phyloP scores from a whole-genome alignment of 140 eudicot genomes.

The Flaveria floridana region DNA sequence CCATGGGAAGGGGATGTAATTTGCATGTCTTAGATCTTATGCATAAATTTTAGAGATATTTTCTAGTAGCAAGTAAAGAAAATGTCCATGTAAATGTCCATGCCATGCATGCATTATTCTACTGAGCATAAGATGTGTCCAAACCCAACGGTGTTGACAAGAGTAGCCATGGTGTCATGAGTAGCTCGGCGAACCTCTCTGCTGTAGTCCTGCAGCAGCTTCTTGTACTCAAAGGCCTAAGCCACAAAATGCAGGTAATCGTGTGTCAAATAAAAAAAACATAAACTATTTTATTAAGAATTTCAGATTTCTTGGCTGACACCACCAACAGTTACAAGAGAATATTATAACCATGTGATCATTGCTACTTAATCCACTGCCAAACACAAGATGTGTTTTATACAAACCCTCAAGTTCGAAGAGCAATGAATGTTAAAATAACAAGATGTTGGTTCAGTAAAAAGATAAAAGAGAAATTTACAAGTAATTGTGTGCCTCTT shows the following conservation, averaged over 20 bases:
- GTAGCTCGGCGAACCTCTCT: slow-evolving; percentile 94
- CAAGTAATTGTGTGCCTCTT: neutral
- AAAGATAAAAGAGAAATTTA: neutral
- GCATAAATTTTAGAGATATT: neutral
- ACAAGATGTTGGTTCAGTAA: neutral
- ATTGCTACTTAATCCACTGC: neutral
- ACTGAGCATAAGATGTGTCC: slow-evolving; percentile 37
- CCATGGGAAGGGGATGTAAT: neutral
- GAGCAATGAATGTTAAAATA: neutral
- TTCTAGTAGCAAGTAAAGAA: neutral
- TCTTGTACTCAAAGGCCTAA: slow-evolving; percentile 93
- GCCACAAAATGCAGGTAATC: slow-evolving; percentile 26
- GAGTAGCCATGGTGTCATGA: slow-evolving; percentile 83
- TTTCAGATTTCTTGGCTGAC: neutral
- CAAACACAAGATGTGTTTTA: neutral
- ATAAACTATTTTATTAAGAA: neutral
- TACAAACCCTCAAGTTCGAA: neutral
- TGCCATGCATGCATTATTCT: slow-evolving; percentile 2
- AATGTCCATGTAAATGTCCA: neutral
- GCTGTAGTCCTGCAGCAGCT: slow-evolving; percentile 82
- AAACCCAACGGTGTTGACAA: slow-evolving; percentile 75
- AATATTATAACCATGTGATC: slow-evolving; percentile 2
- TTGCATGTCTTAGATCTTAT: slow-evolving; percentile 10
- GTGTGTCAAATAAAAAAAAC: slow-evolving; percentile 19
- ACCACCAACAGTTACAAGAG: neutral